phyloP scores from a whole-genome alignment of 768 basidiomycete genomes.

The Leucogyrophana mollusca region DNA sequence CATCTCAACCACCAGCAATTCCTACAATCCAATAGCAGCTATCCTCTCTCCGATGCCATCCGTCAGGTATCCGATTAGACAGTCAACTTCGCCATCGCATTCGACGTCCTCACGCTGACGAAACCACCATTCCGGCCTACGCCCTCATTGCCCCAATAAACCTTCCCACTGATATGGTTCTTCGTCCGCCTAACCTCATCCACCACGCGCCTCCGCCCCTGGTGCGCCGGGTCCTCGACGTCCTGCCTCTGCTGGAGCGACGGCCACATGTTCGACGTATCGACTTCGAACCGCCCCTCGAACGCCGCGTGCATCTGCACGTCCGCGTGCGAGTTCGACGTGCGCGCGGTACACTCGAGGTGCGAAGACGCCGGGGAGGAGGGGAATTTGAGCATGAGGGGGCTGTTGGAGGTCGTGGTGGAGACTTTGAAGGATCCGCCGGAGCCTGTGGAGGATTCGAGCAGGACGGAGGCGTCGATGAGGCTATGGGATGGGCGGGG shows the following conservation, averaged over 20 bases:
- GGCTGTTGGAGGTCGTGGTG: conserved; percentile 27
- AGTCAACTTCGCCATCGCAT: conserved; percentile 11
- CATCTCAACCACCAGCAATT: no score
- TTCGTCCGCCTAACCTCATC: conserved; percentile 4
- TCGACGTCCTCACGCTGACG: conserved; percentile 13
- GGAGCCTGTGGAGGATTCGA: conserved; percentile 27
- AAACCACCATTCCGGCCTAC: conserved; percentile 19
- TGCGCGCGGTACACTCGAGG: conserved; percentile 27
- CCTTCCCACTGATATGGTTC: conserved; percentile 14
- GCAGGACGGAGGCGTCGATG: conserved; percentile 29
- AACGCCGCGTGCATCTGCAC: conserved; percentile 34
- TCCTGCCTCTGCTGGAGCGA: conserved; percentile 3
- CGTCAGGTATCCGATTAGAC: conserved; percentile 14
- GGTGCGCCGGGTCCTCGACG: conserved; percentile 34
- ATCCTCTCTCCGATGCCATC: no score
- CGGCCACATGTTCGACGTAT: conserved; percentile 15
- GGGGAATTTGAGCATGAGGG: conserved; percentile 25
- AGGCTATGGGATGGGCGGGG: conserved; percentile 21
- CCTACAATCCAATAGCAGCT: no score
- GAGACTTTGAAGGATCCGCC: conserved; percentile 34
- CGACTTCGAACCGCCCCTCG: conserved; percentile 35
- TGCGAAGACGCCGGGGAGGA: conserved; percentile 35
- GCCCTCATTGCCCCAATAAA: conserved; percentile 21
- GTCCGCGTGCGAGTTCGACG: conserved; percentile 33
- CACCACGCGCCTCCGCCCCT: conserved; percentile 30